Evolutionary conservation across 139 green algal species (phyloP).

Genomic region (Micromonas commoda): DNA sequence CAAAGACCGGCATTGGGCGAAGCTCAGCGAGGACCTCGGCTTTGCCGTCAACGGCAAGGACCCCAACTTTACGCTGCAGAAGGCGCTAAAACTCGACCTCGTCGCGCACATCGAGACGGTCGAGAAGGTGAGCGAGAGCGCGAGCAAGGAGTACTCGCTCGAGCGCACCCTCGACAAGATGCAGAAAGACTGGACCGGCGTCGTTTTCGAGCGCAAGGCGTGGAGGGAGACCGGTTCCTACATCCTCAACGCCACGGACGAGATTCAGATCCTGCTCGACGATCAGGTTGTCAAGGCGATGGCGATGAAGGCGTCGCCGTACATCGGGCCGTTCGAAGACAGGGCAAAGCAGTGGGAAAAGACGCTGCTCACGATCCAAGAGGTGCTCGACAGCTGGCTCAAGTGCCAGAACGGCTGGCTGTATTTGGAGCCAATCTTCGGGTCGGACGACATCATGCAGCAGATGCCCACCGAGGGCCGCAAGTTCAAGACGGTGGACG

Average conservation of each 20-base stretch:
- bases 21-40: constrained; percentile 53
- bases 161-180: constrained; percentile 74
- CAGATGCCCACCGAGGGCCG: constrained; percentile 77
- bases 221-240: constrained; percentile 56
- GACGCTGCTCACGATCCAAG: constrained; percentile 48
- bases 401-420: constrained; percentile 66
- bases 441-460: constrained; percentile 74
- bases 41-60: constrained; percentile 60
- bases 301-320: constrained; percentile 66
- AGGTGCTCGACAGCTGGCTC: constrained; percentile 75
- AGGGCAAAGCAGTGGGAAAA: constrained; percentile 43
- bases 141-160: constrained; percentile 56
- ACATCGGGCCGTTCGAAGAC: constrained; percentile 62
- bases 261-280: constrained; percentile 47
- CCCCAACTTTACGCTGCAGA: constrained; percentile 54
- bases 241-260: constrained; percentile 44
- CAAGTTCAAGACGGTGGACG: constrained; percentile 74
- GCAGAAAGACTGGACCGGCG: constrained; percentile 61
- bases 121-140: constrained; percentile 61
- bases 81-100: constrained; percentile 60
- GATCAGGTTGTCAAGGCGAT: constrained; percentile 59
- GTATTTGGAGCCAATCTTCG: constrained; percentile 80
- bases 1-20: constrained; percentile 47
- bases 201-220: constrained; percentile 53
- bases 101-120: constrained; percentile 49